Percentiles rank a stretch among this genome's conserved stretches.
phyloP scores from a whole-genome alignment of 768 basidiomycete genomes.

The Boletales sp. region DNA sequence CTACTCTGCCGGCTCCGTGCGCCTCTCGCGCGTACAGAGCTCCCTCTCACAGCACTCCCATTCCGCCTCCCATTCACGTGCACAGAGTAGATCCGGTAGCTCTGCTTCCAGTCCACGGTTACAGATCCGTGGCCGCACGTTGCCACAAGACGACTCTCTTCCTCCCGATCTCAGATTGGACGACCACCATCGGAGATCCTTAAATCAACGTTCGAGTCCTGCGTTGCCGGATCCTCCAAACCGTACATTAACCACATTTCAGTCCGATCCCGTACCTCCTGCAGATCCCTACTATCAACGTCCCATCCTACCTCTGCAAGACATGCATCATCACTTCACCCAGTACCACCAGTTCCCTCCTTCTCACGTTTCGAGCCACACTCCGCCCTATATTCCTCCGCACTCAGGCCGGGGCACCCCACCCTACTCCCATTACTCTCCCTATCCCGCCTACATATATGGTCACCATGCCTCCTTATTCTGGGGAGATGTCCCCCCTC shows the following conservation, averaged over 20 bases:
- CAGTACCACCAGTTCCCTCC: conserved; percentile 16
- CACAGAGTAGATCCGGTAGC: conserved; percentile 44
- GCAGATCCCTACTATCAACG: conserved; percentile 18
- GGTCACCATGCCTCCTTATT: conserved; percentile 34
- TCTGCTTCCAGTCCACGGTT: conserved; percentile 48
- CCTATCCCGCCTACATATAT: conserved; percentile 33
- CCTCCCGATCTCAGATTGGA: conserved; percentile 23
- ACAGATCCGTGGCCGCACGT: conserved; percentile 35
- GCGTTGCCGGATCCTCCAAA: conserved; percentile 14
- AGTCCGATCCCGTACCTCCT: conserved; percentile 10
- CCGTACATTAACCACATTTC: conserved; percentile 10
- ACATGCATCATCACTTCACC: conserved; percentile 11
- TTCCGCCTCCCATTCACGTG: conserved; percentile 42
- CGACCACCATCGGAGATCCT: conserved; percentile 11
- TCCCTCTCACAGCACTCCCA: conserved; percentile 26
- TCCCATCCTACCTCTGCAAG: conserved; percentile 14
- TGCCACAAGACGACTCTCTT: conserved; percentile 39
- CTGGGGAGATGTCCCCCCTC: conserved; percentile 32
- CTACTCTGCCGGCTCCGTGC: conserved; percentile 29
- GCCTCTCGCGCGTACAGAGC: conserved; percentile 37
- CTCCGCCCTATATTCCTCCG: conserved; percentile 22
- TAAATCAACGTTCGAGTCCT: conserved; percentile 17
- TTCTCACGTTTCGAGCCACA: conserved; percentile 20
- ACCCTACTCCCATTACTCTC: conserved; percentile 33
- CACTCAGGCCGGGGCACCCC: conserved; percentile 31